Conservation (phyloP, 305 asterid genomes). For the Ilex paraguariensis region DNA sequence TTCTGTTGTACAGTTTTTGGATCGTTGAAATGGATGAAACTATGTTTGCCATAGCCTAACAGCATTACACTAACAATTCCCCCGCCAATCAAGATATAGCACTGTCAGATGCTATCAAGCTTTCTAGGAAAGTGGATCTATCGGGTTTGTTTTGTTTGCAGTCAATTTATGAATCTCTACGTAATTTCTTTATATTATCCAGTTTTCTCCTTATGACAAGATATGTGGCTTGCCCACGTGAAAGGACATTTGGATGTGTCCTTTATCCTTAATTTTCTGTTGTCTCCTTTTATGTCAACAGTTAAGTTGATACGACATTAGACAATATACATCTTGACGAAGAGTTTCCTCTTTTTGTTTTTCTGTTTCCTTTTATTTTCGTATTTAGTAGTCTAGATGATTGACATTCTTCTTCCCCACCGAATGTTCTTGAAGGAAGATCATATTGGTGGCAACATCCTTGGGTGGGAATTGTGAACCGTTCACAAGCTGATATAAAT, state of each 20-base stretch:
- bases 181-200: background rate
- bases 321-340: background rate
- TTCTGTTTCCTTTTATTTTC: background rate
- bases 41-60: conserved; percentile 54
- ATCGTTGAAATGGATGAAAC: no score
- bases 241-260: conserved; percentile 87
- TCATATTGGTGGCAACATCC: conserved; percentile 81
- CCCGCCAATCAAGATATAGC: conserved; percentile 99
- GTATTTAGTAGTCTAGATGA: conserved; percentile 1
- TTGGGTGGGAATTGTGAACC: conserved; percentile 95
- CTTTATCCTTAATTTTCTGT: no score
- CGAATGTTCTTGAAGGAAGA: conserved; percentile 88
- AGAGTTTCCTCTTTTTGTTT: background rate
- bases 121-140: conserved; percentile 88
- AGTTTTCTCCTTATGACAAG: conserved; percentile 8
- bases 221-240: conserved; percentile 47
- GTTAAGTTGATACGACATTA: no score
- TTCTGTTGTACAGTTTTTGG: no score
- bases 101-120: conserved; percentile 92
- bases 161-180: no score
- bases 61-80: conserved; percentile 82
- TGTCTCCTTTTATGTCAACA: no score
- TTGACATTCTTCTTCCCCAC: conserved; percentile 8
- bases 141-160: conserved; percentile 34
- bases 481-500: conserved; percentile 91